Base-by-base conservation (phyloP, 225 moss, liverwort and hornwort species). In the Bryum argenteum region DNA sequence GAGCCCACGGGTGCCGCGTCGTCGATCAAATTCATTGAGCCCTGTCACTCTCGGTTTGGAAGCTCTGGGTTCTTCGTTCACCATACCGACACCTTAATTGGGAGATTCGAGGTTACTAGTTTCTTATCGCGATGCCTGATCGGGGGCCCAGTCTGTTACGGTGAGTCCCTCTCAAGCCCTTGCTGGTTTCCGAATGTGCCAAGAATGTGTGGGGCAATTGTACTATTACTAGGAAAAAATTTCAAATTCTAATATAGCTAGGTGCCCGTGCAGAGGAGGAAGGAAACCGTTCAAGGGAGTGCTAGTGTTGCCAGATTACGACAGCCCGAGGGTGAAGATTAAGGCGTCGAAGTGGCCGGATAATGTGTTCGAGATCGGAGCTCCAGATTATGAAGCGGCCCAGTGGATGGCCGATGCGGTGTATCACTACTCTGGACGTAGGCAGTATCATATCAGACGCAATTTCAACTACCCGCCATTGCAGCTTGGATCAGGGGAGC, bases 331-430 rank as follows among this genome's bases (percentile, higher is more conserved):
- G 9, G 79, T 79, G 47, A 54, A 83, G 1, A 69, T 83, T 1
- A 79, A 79, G 20, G 4, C 39, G 0, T 63, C 72, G 0, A 83
- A 65, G 37, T 83, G 82, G 82, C 0, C 0, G 40, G 71, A 79
- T 8, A 41, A 0, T 0, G 0, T 0, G 2, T 58, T 79, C 8
- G 79, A 71, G 79, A 54, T 79, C 26, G 18, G 11, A 1, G 54
- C 66, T 13, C n/a, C 53, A 12, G 40, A 54, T 62, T 5, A 0
- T 0, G 13, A 8, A 20, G 56, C 58, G 3, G 83, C 83, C 3
- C 39, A 28, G 64, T 79, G 15, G 58, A 71, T 28, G 51, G 72
- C 75, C 1, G 83, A 83, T 17, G 79, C 68, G 2, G 63, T 72
- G 15, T 48, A 0, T 11, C 11, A 75, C 18, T 1, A 51, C 54